Base-by-base conservation (phyloP, 1,284 basidiomycete genomes). In the Sporisorium reilianum region DNA sequence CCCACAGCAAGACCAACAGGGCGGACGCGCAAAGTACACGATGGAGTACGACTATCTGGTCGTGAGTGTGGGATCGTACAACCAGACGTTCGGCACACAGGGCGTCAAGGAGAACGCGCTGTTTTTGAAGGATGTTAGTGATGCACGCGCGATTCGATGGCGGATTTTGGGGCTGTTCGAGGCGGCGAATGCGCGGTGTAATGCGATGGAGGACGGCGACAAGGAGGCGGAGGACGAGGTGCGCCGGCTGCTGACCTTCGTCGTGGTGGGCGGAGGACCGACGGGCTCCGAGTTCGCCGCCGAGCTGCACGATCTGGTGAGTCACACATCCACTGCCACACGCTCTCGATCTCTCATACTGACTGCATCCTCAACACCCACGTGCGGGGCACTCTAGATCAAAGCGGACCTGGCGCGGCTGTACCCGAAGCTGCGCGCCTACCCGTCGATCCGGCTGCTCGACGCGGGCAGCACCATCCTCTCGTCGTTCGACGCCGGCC, bases 271-370 rank as follows among this genome's bases (percentile, higher is more conserved):
- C 7, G 78, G 78, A 26, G 78, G 78, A 0, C 77, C 78, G 2
- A 79, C 79, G 9, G 78, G 76, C 0, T 41, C 48, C 16, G 76
- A 80, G 48, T 71, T 78, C 11, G 71, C 77, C 0, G 93, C 93
- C 9, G 94, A 96, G 85, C 85, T 97, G 61, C 90, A 93, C 68
- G 94, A 97, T 83, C 88, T 96, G 44, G 41, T 45, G 23, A 32
- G 53, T 34, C 11, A 5, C n/a, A n/a, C n/a, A n/a, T n/a, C n/a
- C n/a, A n/a, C n/a, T n/a, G n/a, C n/a, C n/a, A n/a, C n/a, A n/a
- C n/a, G n/a, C n/a, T n/a, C n/a, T n/a, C n/a, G 96, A 98, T 82
- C 88, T 99, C 90, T 98, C 60, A 20, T 11, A n/a, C n/a, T n/a
- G n/a, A n/a, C n/a, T n/a, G n/a, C n/a, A n/a, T n/a, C n/a, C n/a